A percentile compares a stretch with the other conserved stretches of the same genome.
Conservation (phyloP, 2,329 filamentous ascomycete species). For the Exserohilum turcica region DNA sequence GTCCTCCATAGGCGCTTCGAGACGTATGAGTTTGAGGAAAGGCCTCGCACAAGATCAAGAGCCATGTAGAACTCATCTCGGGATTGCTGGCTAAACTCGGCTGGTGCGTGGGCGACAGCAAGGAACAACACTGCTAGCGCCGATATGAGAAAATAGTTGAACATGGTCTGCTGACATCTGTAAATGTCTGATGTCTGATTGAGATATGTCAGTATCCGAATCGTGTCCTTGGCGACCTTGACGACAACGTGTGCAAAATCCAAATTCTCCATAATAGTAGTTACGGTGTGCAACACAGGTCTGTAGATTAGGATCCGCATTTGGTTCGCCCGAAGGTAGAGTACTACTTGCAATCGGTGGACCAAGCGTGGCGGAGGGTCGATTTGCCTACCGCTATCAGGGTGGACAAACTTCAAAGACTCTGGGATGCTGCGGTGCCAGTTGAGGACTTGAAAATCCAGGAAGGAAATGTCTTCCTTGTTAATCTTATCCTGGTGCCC, state of each 20-base stretch:
- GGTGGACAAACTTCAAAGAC: slow-evolving; percentile 65
- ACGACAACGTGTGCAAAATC: slow-evolving; percentile 74
- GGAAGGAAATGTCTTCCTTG: slow-evolving; percentile 74
- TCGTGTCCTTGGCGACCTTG: slow-evolving; percentile 76
- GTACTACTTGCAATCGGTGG: slow-evolving; percentile 77
- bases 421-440: slow-evolving; percentile 81
- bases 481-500: slow-evolving; percentile 66
- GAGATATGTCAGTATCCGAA: slow-evolving; percentile 70
- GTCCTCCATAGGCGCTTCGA: slow-evolving; percentile 76
- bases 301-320: slow-evolving; percentile 89
- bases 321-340: slow-evolving; percentile 86
- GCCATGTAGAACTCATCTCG: slow-evolving; percentile 80
- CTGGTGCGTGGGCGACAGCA: slow-evolving; percentile 74
- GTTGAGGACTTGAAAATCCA: slow-evolving; percentile 82
- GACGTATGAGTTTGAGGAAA: slow-evolving; percentile 73
- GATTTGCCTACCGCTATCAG: slow-evolving; percentile 52
- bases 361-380: slow-evolving; percentile 65
- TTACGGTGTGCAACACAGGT: slow-evolving; percentile 81
- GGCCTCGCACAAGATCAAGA: slow-evolving; percentile 72
- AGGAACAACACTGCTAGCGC: slow-evolving; percentile 77
- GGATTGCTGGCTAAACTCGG: slow-evolving; percentile 70
- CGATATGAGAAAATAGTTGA: slow-evolving; percentile 79
- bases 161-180: slow-evolving; percentile 72
- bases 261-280: slow-evolving; percentile 78
- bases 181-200: slow-evolving; percentile 76